A percentile compares a stretch with the other conserved stretches of the same genome.
phyloP scores from a whole-genome alignment of 2,329 filamentous ascomycete species.

The Myriosclerotinia curreyana region DNA sequence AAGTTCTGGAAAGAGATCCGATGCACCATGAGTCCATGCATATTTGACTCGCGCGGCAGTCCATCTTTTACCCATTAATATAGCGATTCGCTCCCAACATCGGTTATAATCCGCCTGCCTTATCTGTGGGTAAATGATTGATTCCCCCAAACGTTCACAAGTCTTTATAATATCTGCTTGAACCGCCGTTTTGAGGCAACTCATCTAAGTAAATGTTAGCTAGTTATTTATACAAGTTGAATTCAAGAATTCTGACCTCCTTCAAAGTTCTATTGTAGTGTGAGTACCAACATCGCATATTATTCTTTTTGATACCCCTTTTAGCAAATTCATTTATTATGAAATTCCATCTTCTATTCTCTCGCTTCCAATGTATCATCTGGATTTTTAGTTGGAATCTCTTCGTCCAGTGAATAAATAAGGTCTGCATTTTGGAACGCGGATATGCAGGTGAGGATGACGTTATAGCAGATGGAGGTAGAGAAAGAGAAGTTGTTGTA shows the following conservation, averaged over 20 bases:
- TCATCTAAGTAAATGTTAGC: slow-evolving; percentile 1
- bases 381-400: not conserved
- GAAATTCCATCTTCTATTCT: not conserved
- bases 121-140: not conserved
- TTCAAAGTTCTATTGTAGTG: not conserved
- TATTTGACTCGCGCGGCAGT: not conserved
- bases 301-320: not conserved
- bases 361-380: not conserved
- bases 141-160: not conserved
- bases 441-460: not conserved
- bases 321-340: not conserved
- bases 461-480: not conserved
- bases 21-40: not conserved
- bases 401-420: not conserved
- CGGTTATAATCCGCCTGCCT: not conserved
- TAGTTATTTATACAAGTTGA: not conserved
- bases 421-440: not conserved
- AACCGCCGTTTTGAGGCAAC: not conserved
- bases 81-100: not conserved
- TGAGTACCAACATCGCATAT: not conserved
- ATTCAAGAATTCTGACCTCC: not conserved
- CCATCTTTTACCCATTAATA: not conserved
- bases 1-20: not conserved
- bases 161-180: not conserved
- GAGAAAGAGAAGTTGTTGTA: not conserved